Conservation (phyloP, 345 rosid species). For the Ceriops tagal region DNA sequence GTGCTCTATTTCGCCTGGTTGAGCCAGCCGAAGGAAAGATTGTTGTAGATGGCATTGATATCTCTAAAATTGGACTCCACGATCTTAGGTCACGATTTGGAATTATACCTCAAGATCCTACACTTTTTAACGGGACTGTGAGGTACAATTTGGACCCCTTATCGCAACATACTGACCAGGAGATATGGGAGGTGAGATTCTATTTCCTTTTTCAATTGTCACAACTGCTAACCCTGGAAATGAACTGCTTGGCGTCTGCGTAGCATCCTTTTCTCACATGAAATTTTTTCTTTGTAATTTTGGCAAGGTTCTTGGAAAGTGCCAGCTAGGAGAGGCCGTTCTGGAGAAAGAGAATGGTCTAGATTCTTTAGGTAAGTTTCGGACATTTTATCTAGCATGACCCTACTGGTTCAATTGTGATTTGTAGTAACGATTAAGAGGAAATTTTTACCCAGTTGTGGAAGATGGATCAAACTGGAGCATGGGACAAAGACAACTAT, state of each 20-base stretch:
- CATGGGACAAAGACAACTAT: constrained; percentile 91
- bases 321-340: constrained; percentile 77
- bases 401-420: neutral
- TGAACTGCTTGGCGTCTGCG: neutral
- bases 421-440: neutral
- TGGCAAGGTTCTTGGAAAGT: constrained; percentile 75
- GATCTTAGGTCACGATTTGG: constrained; percentile 88
- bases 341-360: constrained; percentile 71
- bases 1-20: constrained; percentile 88
- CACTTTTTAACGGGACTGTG: constrained; percentile 88
- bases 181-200: constrained; percentile 83
- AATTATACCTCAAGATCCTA: constrained; percentile 93
- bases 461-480: constrained; percentile 97
- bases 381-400: neutral
- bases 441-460: constrained; percentile 41
- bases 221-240: neutral
- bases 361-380: constrained; percentile 60
- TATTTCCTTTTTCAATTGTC: no score
- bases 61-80: constrained; percentile 70
- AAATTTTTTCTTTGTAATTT: constrained; percentile 1
- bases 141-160: constrained; percentile 87
- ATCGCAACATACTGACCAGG: constrained; percentile 63
- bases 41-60: constrained; percentile 76
- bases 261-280: neutral
- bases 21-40: constrained; percentile 86